phyloP scores from a whole-genome alignment of 176 grass and related monocot species.

The Avena atlantica region DNA sequence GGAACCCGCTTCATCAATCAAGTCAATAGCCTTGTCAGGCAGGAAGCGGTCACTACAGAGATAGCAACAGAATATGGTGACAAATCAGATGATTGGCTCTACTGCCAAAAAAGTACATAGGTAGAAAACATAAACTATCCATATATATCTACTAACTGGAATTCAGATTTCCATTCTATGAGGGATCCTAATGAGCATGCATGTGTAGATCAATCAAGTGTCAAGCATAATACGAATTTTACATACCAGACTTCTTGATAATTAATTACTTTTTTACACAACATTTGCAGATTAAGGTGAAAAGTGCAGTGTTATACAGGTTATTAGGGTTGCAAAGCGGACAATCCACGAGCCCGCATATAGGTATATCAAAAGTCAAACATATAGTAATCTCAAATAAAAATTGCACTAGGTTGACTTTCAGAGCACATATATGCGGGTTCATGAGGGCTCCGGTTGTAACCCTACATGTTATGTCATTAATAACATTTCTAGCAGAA shows the following conservation, averaged over 20 bases:
- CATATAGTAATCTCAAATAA: too few relatives aligned
- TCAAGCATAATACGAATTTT: conserved; percentile 3
- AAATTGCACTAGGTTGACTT: too few relatives aligned
- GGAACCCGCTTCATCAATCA: conserved; percentile 98
- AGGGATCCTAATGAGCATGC: neutral
- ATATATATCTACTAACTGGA: neutral
- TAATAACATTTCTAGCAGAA: conserved; percentile 11
- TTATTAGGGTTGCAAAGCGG: neutral
- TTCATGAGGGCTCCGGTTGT: too few relatives aligned
- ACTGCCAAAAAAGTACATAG: neutral
- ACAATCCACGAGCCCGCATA: too few relatives aligned
- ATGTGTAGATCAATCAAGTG: conserved; percentile 9
- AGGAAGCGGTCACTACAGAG: conserved; percentile 90
- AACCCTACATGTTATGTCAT: neutral
- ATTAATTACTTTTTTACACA: neutral
- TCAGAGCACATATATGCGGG: too few relatives aligned
- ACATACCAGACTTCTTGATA: neutral
- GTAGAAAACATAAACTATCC: neutral
- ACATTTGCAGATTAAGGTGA: conserved; percentile 4
- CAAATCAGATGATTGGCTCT: conserved; percentile 10
- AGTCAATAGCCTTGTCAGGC: conserved; percentile 99
- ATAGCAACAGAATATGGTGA: conserved; percentile 40
- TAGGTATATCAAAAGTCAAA: too few relatives aligned
- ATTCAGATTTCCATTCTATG: neutral
- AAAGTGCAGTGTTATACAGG: neutral